Base-by-base conservation (phyloP, 2,329 filamentous ascomycete species). In the Colletotrichum cordylinicola region DNA sequence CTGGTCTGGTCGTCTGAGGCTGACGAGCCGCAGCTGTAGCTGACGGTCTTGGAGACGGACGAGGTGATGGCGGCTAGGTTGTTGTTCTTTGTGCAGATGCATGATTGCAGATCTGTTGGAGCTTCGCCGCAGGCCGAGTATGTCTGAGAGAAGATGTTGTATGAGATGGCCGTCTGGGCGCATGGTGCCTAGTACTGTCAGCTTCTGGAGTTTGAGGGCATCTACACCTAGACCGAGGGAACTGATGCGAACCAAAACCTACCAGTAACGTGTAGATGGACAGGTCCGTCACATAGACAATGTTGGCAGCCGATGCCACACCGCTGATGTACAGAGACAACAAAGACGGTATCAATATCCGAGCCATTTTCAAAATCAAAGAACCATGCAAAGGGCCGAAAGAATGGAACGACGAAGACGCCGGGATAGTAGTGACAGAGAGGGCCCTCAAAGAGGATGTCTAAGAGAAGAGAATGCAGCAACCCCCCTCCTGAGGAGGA, bases 21-120 rank as follows among this genome's bases (percentile, higher is more conserved):
- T 2, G 86, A 86, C 4, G 80, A 80, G 33, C 87, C 87, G 76
- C 89, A 91, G 58, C 80, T 84, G 55, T 82, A 84, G 72, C 82
- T 84, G 29, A 90, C 79, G 6, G 84, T 85, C 16, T 72, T 78
- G 12, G 85, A 86, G 27, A 91, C 82, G 8, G 77, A 79, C 2
- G 82, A 81, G 16, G 82, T 81, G 69, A 90, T 80, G 5, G 84
- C 82, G 6, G 81, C 82, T 18, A 83, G 82, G 75, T 86, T 85
- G 64, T 83, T 84, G 76, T 85, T 84, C 79, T 89, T 88, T 16
- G 86, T 87, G 82, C 89, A 91, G n/a, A 90, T 84, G 73, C 90
- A 91, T 10, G 85, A 86, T 77, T 90, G 88, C 10, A 91, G 81
- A 6, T 83, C 86, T 6, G 85, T 84, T 16, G 85, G 86, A 7